phyloP scores from a whole-genome alignment of 2,329 filamentous ascomycete genomes.

The Epichloe bromicola region DNA sequence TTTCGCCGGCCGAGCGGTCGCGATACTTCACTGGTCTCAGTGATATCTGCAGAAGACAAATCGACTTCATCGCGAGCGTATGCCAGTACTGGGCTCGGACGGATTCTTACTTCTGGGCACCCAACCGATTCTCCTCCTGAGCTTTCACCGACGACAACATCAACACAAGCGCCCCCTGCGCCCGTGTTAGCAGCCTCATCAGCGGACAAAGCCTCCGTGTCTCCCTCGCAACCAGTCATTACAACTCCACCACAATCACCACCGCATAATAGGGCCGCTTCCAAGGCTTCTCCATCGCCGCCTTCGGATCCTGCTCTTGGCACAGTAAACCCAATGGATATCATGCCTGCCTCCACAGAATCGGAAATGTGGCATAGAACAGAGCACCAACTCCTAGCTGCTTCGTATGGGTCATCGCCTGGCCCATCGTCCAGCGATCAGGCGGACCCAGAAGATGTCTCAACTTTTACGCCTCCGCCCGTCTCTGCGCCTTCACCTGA shows the following conservation, averaged over 20 bases:
- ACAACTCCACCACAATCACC: slow-evolving; percentile 2
- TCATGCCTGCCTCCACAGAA: slow-evolving; percentile 32
- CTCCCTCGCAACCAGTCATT: not conserved
- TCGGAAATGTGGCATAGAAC: slow-evolving; percentile 24
- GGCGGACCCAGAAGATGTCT: not conserved
- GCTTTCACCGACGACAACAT: slow-evolving; percentile 10
- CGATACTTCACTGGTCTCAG: slow-evolving; percentile 17
- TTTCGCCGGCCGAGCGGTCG: slow-evolving; percentile 22
- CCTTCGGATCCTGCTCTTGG: slow-evolving; percentile 26
- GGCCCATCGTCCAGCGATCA: slow-evolving; percentile 2
- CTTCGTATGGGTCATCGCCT: slow-evolving; percentile 15
- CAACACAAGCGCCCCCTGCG: not conserved
- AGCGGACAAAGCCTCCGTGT: slow-evolving; percentile 3
- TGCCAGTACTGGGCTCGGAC: not conserved
- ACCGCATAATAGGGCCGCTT: not conserved
- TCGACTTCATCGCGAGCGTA: slow-evolving; percentile 2
- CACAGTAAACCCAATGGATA: slow-evolving; percentile 41
- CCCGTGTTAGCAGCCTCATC: slow-evolving; percentile 8
- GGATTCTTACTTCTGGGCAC: slow-evolving; percentile 6
- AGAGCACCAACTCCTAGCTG: slow-evolving; percentile 21
- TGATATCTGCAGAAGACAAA: not conserved
- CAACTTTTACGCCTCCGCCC: slow-evolving; percentile 8
- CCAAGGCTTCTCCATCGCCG: slow-evolving; percentile 16
- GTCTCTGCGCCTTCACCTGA: slow-evolving; percentile 8
- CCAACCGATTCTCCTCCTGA: slow-evolving; percentile 20